Percentiles rank a stretch among this genome's conserved stretches.
These are phyloP conservation scores for Madurella fahalii DNA, from an alignment of 2,329 filamentous ascomycete genomes.

Conservation along the genomic window DNA sequence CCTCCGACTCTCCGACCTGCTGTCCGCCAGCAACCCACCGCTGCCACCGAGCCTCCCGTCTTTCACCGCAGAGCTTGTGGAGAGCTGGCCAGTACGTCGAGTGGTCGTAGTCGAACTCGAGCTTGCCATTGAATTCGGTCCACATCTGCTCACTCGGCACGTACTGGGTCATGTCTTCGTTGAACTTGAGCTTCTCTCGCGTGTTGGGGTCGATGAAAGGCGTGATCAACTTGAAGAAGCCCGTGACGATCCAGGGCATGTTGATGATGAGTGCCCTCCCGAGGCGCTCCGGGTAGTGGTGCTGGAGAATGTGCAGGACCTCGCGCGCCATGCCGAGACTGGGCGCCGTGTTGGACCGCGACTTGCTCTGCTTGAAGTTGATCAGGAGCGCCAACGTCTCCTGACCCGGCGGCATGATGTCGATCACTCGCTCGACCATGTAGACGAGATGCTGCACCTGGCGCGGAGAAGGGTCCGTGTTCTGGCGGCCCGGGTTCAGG, in stretches of 20 bases:
- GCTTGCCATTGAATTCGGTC: conserved; percentile 67
- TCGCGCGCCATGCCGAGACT: conserved; percentile 72
- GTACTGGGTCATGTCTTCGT: conserved; percentile 81
- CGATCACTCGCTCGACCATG: conserved; percentile 88
- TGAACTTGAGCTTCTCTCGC: conserved; percentile 93
- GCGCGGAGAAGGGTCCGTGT: conserved; percentile 79
- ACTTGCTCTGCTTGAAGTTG: conserved; percentile 81
- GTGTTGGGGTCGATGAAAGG: conserved; percentile 96
- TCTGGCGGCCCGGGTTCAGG: conserved; percentile 84
- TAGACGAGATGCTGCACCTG: conserved; percentile 93
- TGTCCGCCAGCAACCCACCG: conserved; percentile 80
- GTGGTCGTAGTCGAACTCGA: conserved; percentile 92
- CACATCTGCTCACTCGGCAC: conserved; percentile 80
- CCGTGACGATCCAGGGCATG: conserved; percentile 83
- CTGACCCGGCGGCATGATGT: conserved; percentile 80
- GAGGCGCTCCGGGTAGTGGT: conserved; percentile 89
- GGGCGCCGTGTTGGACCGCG: conserved; percentile 67
- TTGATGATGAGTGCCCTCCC: conserved; percentile 88
- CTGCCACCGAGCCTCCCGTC: conserved; percentile 56
- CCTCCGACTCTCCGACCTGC: conserved; percentile 79
- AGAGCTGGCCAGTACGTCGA: conserved; percentile 83
- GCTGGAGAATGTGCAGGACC: conserved; percentile 87
- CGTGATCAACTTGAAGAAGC: conserved; percentile 94
- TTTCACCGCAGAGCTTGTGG: conserved; percentile 63
- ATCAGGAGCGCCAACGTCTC: conserved; percentile 85